These are phyloP conservation scores for Danielia oregonensis DNA, from an alignment of 805 yeast genomes.

Conservation along the genomic window DNA sequence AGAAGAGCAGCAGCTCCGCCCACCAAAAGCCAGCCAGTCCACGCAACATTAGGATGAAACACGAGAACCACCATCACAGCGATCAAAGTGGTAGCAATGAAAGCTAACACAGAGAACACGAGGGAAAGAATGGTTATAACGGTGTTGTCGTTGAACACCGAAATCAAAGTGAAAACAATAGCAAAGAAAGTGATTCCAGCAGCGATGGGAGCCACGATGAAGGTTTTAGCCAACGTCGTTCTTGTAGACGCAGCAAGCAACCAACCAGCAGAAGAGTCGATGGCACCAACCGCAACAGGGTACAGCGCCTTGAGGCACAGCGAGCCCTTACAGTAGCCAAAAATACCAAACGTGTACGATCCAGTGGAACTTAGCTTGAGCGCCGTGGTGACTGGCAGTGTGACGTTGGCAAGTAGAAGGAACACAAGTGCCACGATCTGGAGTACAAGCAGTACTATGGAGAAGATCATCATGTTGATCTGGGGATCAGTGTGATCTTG, in stretches of 20 bases:
- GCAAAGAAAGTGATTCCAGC: constrained; percentile 54
- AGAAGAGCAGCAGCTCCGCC: constrained; percentile 61
- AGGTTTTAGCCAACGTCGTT: constrained; percentile 47
- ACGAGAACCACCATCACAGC: constrained; percentile 54
- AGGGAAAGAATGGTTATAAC: constrained; percentile 36
- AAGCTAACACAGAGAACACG: constrained; percentile 45
- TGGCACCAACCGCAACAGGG: constrained; percentile 38
- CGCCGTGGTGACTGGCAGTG: constrained; percentile 53
- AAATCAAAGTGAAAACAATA: constrained; percentile 20
- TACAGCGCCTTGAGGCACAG: constrained; percentile 45
- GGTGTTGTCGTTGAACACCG: constrained; percentile 23
- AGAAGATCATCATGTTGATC: constrained; percentile 27
- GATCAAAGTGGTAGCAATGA: constrained; percentile 50
- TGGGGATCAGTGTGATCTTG: too few species aligned
- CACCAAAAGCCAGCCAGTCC: constrained; percentile 72
- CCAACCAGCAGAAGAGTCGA: constrained; percentile 42
- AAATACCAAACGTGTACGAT: constrained; percentile 52
- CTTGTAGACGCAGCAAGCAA: constrained; percentile 43
- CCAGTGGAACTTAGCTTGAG: constrained; percentile 49
- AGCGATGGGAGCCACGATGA: constrained; percentile 64
- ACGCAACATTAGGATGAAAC: constrained; percentile 60
- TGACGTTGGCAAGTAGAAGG: constrained; percentile 55
- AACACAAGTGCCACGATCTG: constrained; percentile 57
- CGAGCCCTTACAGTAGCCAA: constrained; percentile 54
- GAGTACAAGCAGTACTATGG: constrained; percentile 39